A percentile compares a stretch with the other conserved stretches of the same genome.
phyloP scores from a whole-genome alignment of 2,329 filamentous ascomycete genomes.

The Cylindrodendrum hubeiense region DNA sequence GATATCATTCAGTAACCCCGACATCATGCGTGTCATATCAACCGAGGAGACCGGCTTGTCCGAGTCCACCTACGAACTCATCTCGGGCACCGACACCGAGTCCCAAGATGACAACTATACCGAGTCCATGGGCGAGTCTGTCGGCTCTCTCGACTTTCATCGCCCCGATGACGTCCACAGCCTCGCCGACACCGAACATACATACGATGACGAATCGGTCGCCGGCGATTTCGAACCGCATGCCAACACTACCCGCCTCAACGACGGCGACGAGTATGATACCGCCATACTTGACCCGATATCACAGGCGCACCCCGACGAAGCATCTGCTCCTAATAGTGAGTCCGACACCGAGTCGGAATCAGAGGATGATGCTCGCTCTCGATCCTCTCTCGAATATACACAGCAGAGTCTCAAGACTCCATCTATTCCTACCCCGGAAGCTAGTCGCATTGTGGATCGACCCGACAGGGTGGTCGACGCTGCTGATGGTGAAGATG shows the following conservation, averaged over 20 bases:
- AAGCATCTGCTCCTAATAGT: conserved; percentile 24
- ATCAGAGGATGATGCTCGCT: conserved; percentile 56
- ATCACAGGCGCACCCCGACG: conserved; percentile 27
- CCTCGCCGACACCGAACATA: conserved; percentile 62
- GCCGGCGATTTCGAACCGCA: conserved; percentile 48
- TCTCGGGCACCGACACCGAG: conserved; percentile 65
- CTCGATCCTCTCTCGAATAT: conserved; percentile 60
- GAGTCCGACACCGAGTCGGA: conserved; percentile 50
- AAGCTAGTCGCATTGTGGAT: conserved; percentile 47
- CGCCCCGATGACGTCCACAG: conserved; percentile 66
- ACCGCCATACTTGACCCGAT: conserved; percentile 17
- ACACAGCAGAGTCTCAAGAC: conserved; percentile 61
- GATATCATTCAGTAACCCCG: conserved; percentile 68
- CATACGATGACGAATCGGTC: conserved; percentile 57
- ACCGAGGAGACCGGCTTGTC: conserved; percentile 64
- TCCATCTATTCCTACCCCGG: conserved; percentile 55
- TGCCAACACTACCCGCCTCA: conserved; percentile 17
- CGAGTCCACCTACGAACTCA: conserved; percentile 70
- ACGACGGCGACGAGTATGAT: conserved; percentile 29
- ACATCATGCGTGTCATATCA: conserved; percentile 64
- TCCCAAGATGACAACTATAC: conserved; percentile 63
- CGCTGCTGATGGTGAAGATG: conserved; percentile 18
- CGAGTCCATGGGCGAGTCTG: conserved; percentile 63
- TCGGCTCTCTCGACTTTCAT: conserved; percentile 62
- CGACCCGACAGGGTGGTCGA: conserved; percentile 19